Evolutionary conservation across 2,329 filamentous ascomycete genomes (phyloP).

Genomic region (Aspergillus pseudoviridinutans): DNA sequence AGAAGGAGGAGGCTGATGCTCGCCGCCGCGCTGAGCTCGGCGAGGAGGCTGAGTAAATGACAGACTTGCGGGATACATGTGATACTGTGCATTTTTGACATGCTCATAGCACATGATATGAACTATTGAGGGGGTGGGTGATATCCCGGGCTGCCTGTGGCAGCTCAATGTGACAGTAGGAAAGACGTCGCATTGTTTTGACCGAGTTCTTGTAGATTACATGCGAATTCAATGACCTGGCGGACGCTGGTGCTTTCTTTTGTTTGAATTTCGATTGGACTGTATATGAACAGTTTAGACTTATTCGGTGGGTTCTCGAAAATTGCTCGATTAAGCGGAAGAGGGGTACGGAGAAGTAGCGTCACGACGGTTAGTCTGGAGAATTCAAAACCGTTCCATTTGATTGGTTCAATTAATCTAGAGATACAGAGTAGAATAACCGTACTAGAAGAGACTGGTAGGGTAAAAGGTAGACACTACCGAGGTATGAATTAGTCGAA

Average conservation of each 20-base stretch:
- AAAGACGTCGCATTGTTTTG: slow-evolving; percentile 23
- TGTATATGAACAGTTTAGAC: not conserved
- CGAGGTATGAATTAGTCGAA: not conserved
- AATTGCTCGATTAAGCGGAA: not conserved
- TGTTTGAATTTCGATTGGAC: slow-evolving; percentile 20
- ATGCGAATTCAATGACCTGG: slow-evolving; percentile 28
- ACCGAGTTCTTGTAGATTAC: slow-evolving; percentile 34
- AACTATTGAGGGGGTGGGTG: not conserved
- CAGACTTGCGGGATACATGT: not conserved
- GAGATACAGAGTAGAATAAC: no score
- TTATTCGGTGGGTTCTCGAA: not conserved
- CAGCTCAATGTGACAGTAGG: slow-evolving; percentile 14
- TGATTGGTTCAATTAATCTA: not conserved
- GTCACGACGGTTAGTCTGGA: not conserved
- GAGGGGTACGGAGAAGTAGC: not conserved
- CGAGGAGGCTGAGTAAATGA: slow-evolving; percentile 31
- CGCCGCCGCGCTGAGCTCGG: slow-evolving; percentile 29
- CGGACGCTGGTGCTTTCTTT: slow-evolving; percentile 21
- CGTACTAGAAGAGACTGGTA: not conserved
- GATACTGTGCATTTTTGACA: not conserved
- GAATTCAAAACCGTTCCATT: not conserved
- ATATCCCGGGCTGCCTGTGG: not conserved
- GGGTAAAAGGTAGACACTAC: no score
- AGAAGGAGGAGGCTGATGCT: slow-evolving; percentile 42
- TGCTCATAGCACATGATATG: not conserved